Evolutionary conservation across 192 early-diverging fungal genomes (phyloP).

Genomic region (Linnemannia elongata): DNA sequence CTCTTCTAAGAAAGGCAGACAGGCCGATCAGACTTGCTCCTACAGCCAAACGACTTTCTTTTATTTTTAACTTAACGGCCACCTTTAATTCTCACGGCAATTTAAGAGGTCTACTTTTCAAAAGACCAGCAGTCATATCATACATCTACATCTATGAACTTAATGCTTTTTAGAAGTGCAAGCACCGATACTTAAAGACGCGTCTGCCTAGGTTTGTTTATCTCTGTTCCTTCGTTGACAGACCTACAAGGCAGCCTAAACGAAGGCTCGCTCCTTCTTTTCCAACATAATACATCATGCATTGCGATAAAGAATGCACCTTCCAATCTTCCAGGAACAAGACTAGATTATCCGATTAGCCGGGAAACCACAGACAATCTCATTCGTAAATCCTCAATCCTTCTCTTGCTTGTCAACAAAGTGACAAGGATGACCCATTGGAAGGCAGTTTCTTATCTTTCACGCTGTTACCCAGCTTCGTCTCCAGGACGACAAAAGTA

Average conservation of each 20-base stretch:
- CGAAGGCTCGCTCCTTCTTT: background rate
- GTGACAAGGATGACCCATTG: constrained; percentile 4
- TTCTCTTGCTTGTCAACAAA: background rate
- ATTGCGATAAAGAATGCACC: background rate
- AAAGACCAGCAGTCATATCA: background rate
- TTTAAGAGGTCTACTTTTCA: background rate
- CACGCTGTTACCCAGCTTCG: background rate
- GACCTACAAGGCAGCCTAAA: background rate
- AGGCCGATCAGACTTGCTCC: background rate
- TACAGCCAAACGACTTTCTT: too few relatives aligned
- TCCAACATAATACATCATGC: background rate
- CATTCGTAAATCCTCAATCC: background rate
- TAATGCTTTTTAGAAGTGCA: too few relatives aligned
- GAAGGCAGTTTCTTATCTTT: background rate
- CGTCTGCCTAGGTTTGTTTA: background rate
- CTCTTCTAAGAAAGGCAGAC: background rate
- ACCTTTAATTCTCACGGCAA: background rate
- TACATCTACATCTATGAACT: too few relatives aligned
- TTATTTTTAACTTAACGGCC: background rate
- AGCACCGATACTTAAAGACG: too few relatives aligned
- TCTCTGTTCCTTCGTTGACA: background rate
- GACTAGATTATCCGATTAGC: constrained; percentile 3
- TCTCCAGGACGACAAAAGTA: background rate
- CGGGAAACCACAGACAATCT: background rate
- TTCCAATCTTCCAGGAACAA: background rate